These are phyloP conservation scores for Panicum hallii DNA, from an alignment of 202 grass and related monocot species.

Conservation along the genomic window DNA sequence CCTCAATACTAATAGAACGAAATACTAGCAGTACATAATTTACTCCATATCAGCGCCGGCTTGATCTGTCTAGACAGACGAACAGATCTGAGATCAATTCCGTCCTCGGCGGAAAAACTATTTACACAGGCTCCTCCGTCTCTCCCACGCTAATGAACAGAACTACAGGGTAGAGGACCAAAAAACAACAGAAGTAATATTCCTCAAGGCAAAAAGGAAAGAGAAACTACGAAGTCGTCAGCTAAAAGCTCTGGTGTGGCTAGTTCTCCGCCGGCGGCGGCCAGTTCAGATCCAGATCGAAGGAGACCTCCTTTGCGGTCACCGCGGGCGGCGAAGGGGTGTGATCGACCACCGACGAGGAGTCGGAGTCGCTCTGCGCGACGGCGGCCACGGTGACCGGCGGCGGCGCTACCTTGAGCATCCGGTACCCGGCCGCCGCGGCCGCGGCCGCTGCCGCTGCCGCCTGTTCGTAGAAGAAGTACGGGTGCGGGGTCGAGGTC, in stretches of 20 bases:
- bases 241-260: constrained; percentile 34
- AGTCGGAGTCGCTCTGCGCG: constrained; percentile 64
- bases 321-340: constrained; percentile 46
- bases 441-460: neutral
- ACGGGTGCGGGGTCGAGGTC: constrained; percentile 29
- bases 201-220: constrained; percentile 24
- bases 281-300: constrained; percentile 84
- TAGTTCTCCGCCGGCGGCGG: constrained; percentile 74
- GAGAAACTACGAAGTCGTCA: constrained; percentile 44
- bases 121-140: constrained; percentile 46
- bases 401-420: constrained; percentile 36
- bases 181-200: constrained; percentile 18
- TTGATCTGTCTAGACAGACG: constrained; percentile 45
- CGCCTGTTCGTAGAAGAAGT: constrained; percentile 62
- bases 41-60: constrained; percentile 46
- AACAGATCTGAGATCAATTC: constrained; percentile 57
- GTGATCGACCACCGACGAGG: constrained; percentile 70
- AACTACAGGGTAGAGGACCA: constrained; percentile 42
- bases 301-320: constrained; percentile 17
- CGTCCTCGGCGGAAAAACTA: constrained; percentile 53
- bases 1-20: neutral
- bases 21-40: constrained; percentile 34
- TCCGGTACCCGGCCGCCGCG: constrained; percentile 38
- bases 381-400: constrained; percentile 47
- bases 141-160: constrained; percentile 30